These are phyloP conservation scores for Dendrobium catenatum DNA, from an alignment of 106 monocot species.

Conservation along the genomic window DNA sequence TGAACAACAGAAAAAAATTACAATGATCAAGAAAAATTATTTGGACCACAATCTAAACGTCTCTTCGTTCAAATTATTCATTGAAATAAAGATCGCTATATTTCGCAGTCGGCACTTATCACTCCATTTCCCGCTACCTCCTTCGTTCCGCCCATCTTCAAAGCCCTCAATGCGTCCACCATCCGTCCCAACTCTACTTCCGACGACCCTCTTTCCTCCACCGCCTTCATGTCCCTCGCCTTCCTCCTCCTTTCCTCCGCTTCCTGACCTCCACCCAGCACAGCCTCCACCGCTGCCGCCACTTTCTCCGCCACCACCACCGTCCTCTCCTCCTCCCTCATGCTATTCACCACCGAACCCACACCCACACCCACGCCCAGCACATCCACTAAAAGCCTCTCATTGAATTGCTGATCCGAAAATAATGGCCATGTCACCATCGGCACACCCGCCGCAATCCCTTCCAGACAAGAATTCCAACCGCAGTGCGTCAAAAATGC, in stretches of 20 bases:
- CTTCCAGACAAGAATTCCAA: constrained; percentile 3
- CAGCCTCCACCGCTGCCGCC: neutral
- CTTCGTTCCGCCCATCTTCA: neutral
- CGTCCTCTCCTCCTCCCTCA: neutral
- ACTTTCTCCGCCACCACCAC: neutral
- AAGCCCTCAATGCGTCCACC: neutral
- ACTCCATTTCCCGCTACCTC: neutral
- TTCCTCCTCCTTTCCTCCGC: neutral
- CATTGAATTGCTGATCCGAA: constrained; percentile 18
- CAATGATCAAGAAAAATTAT: no score
- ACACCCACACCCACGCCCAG: constrained; percentile 8
- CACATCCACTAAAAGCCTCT: constrained; percentile 18
- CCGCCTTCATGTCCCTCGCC: neutral
- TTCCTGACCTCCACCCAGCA: neutral
- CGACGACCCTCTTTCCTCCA: neutral
- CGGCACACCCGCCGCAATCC: neutral
- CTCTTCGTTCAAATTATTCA: no score
- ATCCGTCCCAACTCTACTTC: neutral
- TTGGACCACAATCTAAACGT: no score
- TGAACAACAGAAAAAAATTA: no score
- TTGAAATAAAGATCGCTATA: no score
- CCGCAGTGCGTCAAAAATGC: constrained; percentile 14
- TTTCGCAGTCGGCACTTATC: no score
- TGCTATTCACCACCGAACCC: neutral
- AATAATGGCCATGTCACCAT: constrained; percentile 15